These are phyloP conservation scores for Metschnikowia lunata DNA, from an alignment of 805 yeast species.

Conservation along the genomic window DNA sequence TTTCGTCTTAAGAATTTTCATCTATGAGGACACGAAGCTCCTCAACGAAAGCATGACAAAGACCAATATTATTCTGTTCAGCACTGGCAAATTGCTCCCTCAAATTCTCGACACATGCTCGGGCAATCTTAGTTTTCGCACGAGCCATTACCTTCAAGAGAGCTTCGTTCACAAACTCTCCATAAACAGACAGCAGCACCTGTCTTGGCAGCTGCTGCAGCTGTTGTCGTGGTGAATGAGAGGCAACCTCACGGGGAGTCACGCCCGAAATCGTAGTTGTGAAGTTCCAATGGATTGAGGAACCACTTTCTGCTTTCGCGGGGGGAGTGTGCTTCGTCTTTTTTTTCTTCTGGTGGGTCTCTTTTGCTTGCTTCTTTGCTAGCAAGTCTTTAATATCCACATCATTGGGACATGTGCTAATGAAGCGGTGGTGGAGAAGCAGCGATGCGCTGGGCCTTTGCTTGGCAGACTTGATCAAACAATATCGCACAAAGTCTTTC, in stretches of 20 bases:
- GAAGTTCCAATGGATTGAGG: conserved; percentile 13
- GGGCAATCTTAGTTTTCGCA: conserved; percentile 49
- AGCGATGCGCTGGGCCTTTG: conserved; percentile 58
- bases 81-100: conserved; percentile 36
- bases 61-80: conserved; percentile 57
- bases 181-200: conserved; percentile 11
- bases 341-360: conserved; percentile 24
- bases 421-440: conserved; percentile 52
- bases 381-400: conserved; percentile 10
- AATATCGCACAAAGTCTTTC: conserved; percentile 60
- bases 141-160: conserved; percentile 42
- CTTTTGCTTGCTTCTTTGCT: conserved; percentile 5
- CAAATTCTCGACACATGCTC: conserved; percentile 41
- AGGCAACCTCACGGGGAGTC: background rate
- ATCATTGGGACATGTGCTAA: conserved; percentile 25
- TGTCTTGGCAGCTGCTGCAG: conserved; percentile 1
- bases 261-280: conserved; percentile 10
- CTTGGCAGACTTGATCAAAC: conserved; percentile 64
- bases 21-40: conserved; percentile 37
- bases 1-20: background rate
- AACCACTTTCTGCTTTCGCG: conserved; percentile 15
- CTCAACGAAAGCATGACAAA: conserved; percentile 62
- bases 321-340: conserved; percentile 3
- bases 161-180: conserved; percentile 9
- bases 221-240: background rate